phyloP scores from a whole-genome alignment of 495 filamentous ascomycete genomes.

The Aspergillus ellipticus region DNA sequence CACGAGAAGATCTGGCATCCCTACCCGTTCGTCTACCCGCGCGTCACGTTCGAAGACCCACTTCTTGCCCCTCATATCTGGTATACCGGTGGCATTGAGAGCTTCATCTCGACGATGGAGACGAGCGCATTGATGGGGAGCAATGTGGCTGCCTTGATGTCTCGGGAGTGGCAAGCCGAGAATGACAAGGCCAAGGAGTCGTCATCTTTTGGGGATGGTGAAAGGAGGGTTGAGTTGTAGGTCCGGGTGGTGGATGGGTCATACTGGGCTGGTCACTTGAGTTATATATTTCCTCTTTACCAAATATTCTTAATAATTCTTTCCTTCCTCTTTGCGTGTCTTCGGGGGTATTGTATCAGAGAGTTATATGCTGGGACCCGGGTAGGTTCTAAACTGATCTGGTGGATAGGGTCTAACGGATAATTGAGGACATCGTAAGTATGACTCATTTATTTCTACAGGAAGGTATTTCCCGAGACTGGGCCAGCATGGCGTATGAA shows the following conservation, averaged over 20 bases:
- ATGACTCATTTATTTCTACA: no score
- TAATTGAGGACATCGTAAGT: no score
- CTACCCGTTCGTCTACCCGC: slow-evolving; percentile 79
- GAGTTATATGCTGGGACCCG: no score
- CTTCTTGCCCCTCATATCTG: slow-evolving; percentile 62
- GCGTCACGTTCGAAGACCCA: slow-evolving; percentile 83
- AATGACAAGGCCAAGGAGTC: slow-evolving; percentile 2
- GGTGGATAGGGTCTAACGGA: no score
- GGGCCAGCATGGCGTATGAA: no score
- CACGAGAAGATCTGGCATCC: slow-evolving; percentile 72
- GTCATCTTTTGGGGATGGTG: slow-evolving; percentile 4
- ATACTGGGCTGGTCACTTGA: no score
- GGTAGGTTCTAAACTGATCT: no score
- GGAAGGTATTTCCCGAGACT: no score
- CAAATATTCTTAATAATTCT: no score
- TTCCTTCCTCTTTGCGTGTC: no score
- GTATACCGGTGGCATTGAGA: slow-evolving; percentile 92
- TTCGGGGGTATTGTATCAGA: no score
- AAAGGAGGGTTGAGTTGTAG: slow-evolving; percentile 15
- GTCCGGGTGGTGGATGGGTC: not conserved
- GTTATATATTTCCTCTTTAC: no score
- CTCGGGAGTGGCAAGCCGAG: slow-evolving; percentile 54
- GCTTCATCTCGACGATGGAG: slow-evolving; percentile 97
- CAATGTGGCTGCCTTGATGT: slow-evolving; percentile 81
- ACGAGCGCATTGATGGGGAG: slow-evolving; percentile 93